Conservation (phyloP, 345 rosid species). For the Ailanthus altissimus region DNA sequence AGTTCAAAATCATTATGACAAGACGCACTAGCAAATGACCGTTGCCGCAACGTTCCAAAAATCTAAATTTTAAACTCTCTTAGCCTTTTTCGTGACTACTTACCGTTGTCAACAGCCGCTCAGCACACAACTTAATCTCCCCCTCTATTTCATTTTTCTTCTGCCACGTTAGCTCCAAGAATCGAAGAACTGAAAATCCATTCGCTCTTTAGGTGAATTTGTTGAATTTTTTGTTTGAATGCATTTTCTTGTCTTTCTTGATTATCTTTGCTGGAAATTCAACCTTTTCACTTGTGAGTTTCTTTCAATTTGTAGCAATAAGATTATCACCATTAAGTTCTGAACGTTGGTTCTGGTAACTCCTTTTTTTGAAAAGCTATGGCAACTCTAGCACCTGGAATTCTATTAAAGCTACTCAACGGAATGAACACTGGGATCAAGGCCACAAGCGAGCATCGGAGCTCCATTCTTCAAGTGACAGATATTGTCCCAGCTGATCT, state of each 20-base stretch:
- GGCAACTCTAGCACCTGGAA: slow-evolving; percentile 86
- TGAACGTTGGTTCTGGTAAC: background rate
- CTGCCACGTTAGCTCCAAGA: slow-evolving; percentile 14
- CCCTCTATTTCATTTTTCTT: background rate
- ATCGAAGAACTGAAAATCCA: background rate
- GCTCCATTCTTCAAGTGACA: slow-evolving; percentile 82
- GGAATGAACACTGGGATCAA: slow-evolving; percentile 88
- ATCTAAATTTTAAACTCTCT: slow-evolving; percentile 24
- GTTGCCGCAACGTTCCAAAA: slow-evolving; percentile 60
- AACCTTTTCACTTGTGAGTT: background rate
- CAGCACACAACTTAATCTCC: slow-evolving; percentile 8
- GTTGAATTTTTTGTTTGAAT: background rate
- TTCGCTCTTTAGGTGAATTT: background rate
- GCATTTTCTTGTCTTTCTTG: background rate
- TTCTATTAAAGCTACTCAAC: slow-evolving; percentile 69
- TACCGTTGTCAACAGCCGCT: slow-evolving; percentile 47
- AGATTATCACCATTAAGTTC: background rate
- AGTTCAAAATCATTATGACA: slow-evolving; percentile 26
- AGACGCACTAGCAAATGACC: slow-evolving; percentile 39
- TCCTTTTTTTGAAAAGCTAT: slow-evolving; percentile 28
- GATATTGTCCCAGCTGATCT: slow-evolving; percentile 96
- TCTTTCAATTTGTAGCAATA: background rate
- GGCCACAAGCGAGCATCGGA: slow-evolving; percentile 84
- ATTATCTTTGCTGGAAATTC: background rate
- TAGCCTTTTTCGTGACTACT: slow-evolving; percentile 14